These are phyloP conservation scores for Podospora pseudopauciseta DNA, from an alignment of 495 filamentous ascomycete species.

Conservation along the genomic window DNA sequence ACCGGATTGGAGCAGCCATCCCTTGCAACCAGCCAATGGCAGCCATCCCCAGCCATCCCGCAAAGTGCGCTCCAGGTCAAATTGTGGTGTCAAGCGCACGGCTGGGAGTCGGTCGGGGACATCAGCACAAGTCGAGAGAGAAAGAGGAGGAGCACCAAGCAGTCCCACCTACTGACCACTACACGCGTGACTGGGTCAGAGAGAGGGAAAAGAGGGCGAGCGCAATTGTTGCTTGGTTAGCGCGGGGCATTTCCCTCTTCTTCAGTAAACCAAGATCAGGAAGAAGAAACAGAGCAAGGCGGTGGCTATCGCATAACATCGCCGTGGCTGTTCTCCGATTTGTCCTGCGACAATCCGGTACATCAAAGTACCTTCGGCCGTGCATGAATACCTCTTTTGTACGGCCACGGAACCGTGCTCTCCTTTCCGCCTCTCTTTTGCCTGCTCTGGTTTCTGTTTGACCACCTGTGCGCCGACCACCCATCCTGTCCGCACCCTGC, in stretches of 20 bases:
- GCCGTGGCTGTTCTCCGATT: neutral
- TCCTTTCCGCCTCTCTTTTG: slow-evolving; percentile 20
- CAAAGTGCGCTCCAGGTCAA: slow-evolving; percentile 25
- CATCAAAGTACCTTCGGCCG: slow-evolving; percentile 23
- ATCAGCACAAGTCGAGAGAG: slow-evolving; percentile 2
- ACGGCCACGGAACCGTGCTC: slow-evolving; percentile 11
- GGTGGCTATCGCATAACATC: neutral
- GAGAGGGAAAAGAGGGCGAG: neutral
- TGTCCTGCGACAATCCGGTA: slow-evolving; percentile 10
- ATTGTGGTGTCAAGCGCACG: slow-evolving; percentile 15
- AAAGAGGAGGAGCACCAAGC: neutral
- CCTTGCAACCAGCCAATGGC: slow-evolving; percentile 36
- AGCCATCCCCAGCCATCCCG: slow-evolving; percentile 43
- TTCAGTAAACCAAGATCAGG: neutral
- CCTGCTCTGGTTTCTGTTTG: slow-evolving; percentile 28
- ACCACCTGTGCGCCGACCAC: slow-evolving; percentile 24
- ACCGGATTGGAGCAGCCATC: slow-evolving; percentile 16
- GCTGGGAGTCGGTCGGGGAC: neutral
- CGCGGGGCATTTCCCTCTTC: slow-evolving; percentile 1
- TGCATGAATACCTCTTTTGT: slow-evolving; percentile 33
- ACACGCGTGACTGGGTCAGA: neutral
- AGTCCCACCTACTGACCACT: neutral
- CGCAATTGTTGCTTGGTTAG: neutral
- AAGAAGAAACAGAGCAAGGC: neutral
- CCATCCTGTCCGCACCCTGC: slow-evolving; percentile 16